Percentiles rank a stretch among this genome's conserved stretches.
phyloP scores from a whole-genome alignment of 345 rosid species.

The Carallia brachiata region DNA sequence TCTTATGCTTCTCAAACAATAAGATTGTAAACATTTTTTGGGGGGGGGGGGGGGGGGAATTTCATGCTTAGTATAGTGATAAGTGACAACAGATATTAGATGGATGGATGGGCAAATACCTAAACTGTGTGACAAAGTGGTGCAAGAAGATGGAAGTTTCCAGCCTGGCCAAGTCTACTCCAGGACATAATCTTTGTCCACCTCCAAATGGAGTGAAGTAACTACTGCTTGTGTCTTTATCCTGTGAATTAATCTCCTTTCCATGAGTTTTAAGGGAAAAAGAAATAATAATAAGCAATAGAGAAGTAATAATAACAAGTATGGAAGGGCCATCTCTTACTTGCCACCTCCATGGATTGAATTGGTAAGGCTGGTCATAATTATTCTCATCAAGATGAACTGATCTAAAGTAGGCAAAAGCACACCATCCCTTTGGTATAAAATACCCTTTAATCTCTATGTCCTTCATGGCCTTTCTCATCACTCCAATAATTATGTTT shows the following conservation, averaged over 20 bases:
- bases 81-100: not conserved
- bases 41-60: not conserved
- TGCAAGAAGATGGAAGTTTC: conserved; percentile 89
- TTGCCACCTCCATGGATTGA: conserved; percentile 98
- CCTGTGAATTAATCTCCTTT: conserved; percentile 32
- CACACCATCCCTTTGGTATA: conserved; percentile 95
- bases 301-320: not conserved
- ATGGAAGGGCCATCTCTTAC: conserved; percentile 37
- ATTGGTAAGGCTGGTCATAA: conserved; percentile 75
- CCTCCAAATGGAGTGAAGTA: conserved; percentile 95
- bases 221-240: conserved; percentile 44
- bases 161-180: conserved; percentile 91
- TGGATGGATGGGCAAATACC: conserved; percentile 37
- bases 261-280: not conserved
- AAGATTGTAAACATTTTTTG: not conserved
- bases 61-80: not conserved
- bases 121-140: conserved; percentile 76
- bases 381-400: conserved; percentile 85
- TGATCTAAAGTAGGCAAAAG: conserved; percentile 77
- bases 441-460: conserved; percentile 71
- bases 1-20: too few species aligned
- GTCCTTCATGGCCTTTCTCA: conserved; percentile 85
- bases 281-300: not conserved
- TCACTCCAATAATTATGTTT: conserved; percentile 80
- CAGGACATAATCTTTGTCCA: conserved; percentile 94